Evolutionary conservation across 2,329 filamentous ascomycete species (phyloP).

Genomic region (Polytolypa hystricis): DNA sequence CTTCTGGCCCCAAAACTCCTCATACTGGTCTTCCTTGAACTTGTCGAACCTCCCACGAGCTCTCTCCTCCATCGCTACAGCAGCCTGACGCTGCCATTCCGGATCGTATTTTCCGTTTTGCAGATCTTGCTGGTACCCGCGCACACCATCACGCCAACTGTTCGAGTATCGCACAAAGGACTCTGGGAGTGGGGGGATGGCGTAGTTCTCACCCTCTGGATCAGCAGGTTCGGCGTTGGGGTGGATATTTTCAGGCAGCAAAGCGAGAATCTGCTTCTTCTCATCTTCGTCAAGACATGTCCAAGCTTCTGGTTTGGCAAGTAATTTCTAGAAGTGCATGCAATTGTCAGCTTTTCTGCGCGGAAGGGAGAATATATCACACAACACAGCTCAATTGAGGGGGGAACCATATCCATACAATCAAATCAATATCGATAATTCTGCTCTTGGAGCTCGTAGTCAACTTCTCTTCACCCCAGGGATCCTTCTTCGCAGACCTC

Average conservation of each 20-base stretch:
- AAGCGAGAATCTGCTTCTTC: constrained; percentile 28
- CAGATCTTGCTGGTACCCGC: constrained; percentile 47
- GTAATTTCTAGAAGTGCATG: constrained; percentile 23
- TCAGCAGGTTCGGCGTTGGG: constrained; percentile 18
- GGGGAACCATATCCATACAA: constrained; percentile 20
- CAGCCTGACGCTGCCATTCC: constrained; percentile 46
- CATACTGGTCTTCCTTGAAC: constrained; percentile 44
- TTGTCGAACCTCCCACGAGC: constrained; percentile 45
- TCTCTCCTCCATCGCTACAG: constrained; percentile 41
- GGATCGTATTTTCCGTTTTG: constrained; percentile 45
- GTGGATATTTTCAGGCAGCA: constrained; percentile 34
- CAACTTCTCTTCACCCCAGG: constrained; percentile 28
- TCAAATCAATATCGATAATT: constrained; percentile 27
- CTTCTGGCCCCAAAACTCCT: constrained; percentile 49
- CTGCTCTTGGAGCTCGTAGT: constrained; percentile 29
- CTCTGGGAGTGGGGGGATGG: constrained; percentile 29
- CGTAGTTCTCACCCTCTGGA: constrained; percentile 18
- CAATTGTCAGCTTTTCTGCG: constrained; percentile 1
- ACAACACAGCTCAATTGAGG: neutral
- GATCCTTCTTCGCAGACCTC: constrained; percentile 23
- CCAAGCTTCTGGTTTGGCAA: constrained; percentile 32
- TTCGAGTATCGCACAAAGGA: constrained; percentile 34
- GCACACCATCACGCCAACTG: constrained; percentile 42
- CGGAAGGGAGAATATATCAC: neutral
- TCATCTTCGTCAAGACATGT: constrained; percentile 30